Conservation (phyloP, 2,329 filamentous ascomycete genomes). For the Berkeleyomyces basicola region DNA sequence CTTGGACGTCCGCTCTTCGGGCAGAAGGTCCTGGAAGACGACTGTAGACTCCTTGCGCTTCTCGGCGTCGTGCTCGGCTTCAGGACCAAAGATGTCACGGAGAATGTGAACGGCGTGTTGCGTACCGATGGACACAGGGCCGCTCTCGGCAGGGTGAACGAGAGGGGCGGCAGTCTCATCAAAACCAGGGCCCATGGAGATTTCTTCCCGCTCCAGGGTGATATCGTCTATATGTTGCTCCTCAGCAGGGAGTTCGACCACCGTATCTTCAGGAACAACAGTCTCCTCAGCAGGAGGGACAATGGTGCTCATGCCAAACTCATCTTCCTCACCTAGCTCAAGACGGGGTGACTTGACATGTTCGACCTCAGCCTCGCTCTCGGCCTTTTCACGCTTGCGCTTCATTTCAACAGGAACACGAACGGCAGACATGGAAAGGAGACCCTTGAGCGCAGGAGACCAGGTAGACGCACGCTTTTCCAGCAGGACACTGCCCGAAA, state of each 20-base stretch:
- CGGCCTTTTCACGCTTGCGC: slow-evolving; percentile 79
- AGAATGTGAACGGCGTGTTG: slow-evolving; percentile 93
- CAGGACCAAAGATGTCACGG: slow-evolving; percentile 67
- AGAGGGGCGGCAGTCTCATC: slow-evolving; percentile 64
- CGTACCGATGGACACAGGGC: slow-evolving; percentile 76
- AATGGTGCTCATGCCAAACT: slow-evolving; percentile 21
- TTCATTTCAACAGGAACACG: slow-evolving; percentile 67
- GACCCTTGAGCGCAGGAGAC: slow-evolving; percentile 84
- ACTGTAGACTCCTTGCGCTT: slow-evolving; percentile 62
- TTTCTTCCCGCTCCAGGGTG: slow-evolving; percentile 28
- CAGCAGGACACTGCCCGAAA: slow-evolving; percentile 73
- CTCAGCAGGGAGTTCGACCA: slow-evolving; percentile 47
- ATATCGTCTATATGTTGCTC: slow-evolving; percentile 34
- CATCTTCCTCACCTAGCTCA: slow-evolving; percentile 51
- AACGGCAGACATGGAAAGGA: slow-evolving; percentile 74
- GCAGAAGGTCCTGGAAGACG: slow-evolving; percentile 80
- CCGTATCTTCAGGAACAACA: slow-evolving; percentile 41
- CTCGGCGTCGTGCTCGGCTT: slow-evolving; percentile 50
- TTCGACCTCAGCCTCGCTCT: slow-evolving; percentile 61
- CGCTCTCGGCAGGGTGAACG: slow-evolving; percentile 67
- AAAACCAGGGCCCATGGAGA: slow-evolving; percentile 40
- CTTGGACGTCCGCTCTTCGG: slow-evolving; percentile 62
- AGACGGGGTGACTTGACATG: slow-evolving; percentile 54
- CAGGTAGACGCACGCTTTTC: slow-evolving; percentile 63
- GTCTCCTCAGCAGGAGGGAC: slow-evolving; percentile 28